Percentiles rank a stretch among this genome's conserved stretches.
phyloP scores from a whole-genome alignment of 805 yeast genomes.

The Ogataea nonfermentans region DNA sequence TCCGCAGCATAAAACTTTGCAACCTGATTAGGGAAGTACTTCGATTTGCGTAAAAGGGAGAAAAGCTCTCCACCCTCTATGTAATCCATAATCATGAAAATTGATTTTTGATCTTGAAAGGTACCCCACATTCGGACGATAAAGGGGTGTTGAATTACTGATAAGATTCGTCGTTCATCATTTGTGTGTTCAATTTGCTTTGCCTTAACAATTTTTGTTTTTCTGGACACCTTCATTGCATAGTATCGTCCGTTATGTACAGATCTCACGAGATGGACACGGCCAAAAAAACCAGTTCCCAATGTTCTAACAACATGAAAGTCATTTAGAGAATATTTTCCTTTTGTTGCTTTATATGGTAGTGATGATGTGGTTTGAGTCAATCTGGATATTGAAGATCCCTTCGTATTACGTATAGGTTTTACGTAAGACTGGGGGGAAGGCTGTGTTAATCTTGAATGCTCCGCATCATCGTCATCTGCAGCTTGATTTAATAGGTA shows the following conservation, averaged over 20 bases:
- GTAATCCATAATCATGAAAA: slow-evolving; percentile 65
- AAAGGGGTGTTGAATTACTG: slow-evolving; percentile 58
- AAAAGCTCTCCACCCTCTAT: slow-evolving; percentile 65
- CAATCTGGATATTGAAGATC: background rate
- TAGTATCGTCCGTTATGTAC: slow-evolving; percentile 59
- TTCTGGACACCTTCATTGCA: slow-evolving; percentile 58
- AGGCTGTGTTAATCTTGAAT: background rate
- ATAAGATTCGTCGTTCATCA: slow-evolving; percentile 59
- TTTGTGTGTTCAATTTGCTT: slow-evolving; percentile 65
- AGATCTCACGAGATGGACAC: slow-evolving; percentile 57
- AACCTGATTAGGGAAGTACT: slow-evolving; percentile 59
- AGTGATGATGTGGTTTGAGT: background rate
- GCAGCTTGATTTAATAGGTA: background rate
- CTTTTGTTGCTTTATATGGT: slow-evolving; percentile 39
- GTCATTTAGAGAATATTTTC: slow-evolving; percentile 55
- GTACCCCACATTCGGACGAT: slow-evolving; percentile 69
- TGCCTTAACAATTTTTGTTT: slow-evolving; percentile 56
- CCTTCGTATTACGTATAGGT: background rate
- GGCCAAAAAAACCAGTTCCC: slow-evolving; percentile 61
- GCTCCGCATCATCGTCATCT: background rate
- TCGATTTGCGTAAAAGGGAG: slow-evolving; percentile 53
- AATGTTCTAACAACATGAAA: slow-evolving; percentile 56
- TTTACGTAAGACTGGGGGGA: background rate
- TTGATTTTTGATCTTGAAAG: slow-evolving; percentile 53
- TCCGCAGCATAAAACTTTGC: slow-evolving; percentile 66